Percentiles rank a stretch among this genome's conserved stretches.
Conservation (phyloP, 352 stramenopile genomes). For the Pythium aquatile region DNA sequence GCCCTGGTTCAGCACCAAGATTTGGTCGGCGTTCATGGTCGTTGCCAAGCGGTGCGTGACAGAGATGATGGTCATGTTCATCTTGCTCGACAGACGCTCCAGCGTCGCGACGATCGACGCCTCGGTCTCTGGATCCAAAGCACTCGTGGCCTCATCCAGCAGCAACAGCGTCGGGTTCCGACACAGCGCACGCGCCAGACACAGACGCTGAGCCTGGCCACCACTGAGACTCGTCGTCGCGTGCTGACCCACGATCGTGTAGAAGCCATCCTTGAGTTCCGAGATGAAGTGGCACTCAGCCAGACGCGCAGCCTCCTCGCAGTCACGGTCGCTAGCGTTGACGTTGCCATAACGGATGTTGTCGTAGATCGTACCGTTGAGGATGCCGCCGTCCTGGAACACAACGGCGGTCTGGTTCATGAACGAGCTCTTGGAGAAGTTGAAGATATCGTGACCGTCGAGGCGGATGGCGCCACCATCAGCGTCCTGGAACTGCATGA, state of each 20-base stretch:
- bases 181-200: conserved; percentile 76
- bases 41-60: conserved; percentile 86
- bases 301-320: conserved; percentile 73
- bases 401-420: conserved; percentile 87
- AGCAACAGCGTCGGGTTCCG: conserved; percentile 77
- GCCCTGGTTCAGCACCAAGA: conserved; percentile 68
- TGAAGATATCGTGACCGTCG: conserved; percentile 82
- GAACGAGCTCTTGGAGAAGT: conserved; percentile 85
- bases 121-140: conserved; percentile 83
- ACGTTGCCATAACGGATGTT: conserved; percentile 87
- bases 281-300: conserved; percentile 85
- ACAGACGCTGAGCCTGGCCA: conserved; percentile 85
- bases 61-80: conserved; percentile 89
- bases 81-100: conserved; percentile 75
- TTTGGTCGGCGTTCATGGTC: conserved; percentile 72
- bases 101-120: conserved; percentile 84
- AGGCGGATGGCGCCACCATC: conserved; percentile 79
- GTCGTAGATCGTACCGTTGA: conserved; percentile 88
- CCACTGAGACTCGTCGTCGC: conserved; percentile 86
- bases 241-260: conserved; percentile 84
- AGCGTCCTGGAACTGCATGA: conserved; percentile 89
- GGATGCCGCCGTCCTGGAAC: conserved; percentile 85
- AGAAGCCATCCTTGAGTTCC: conserved; percentile 75
- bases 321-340: conserved; percentile 68
- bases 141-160: conserved; percentile 85